Evolutionary conservation across 179 eudicot genomes (phyloP), one percentile per base, ranked within the genome.

Genomic region (Carnegiea gigantea): DNA sequence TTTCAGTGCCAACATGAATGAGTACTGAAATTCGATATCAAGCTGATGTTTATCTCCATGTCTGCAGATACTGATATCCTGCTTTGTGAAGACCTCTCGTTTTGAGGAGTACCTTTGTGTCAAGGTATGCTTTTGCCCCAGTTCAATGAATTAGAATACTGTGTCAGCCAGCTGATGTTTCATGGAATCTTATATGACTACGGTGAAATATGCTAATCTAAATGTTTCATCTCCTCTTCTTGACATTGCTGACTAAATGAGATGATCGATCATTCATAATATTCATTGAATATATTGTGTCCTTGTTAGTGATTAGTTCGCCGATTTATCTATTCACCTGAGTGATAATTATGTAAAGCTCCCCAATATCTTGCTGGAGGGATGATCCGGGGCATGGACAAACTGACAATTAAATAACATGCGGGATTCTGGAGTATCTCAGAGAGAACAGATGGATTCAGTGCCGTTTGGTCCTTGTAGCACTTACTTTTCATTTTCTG

Each of bases 31-130:
- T 73, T 71, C 70, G 67, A 18, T n/a, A 24, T 48, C 43, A 40
- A 53, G n/a, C 67, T 84, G 30, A 81, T 15, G 30, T 13, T 64
- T 54, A 65, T 51, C 60, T 74, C 24, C 68, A 1, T 80, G 51
- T 67, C 36, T 82, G 68, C 92, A 93, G 94, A 91, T 91, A 21
- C 53, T 90, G 85, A 70, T 91, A 15, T 93, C 95, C 62, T 95
- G 98, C 90, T 95, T 95, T 84, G 98, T 95, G 88, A 95, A 95
- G 91, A 95, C 98, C 67, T 89, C 98, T 17, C 95, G 88, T 83
- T 86, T 89, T 82, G 98, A 95, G 81, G 98, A 95, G 82, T 95
- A 92, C 84, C 85, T 92, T 23, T 91, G 96, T 79, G 98, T 95
- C 75, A 92, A 93, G 98, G 98, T 93, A 83, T 70, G 81, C 21